phyloP scores from a whole-genome alignment of 306 rosid species.

The Sphenostylis stenocarpa region DNA sequence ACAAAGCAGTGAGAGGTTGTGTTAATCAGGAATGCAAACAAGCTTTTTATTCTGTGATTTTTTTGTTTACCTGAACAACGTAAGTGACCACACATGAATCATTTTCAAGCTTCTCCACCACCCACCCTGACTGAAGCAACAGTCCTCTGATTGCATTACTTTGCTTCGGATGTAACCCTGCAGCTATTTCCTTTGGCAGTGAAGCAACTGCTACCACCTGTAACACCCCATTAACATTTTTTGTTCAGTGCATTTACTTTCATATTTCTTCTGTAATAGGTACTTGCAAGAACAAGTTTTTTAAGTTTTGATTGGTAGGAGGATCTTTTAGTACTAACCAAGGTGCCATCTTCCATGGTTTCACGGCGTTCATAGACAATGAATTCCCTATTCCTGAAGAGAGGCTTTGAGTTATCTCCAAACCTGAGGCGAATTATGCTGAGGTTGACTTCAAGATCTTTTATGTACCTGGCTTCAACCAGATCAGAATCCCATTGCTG shows the following conservation, averaged over 20 bases:
- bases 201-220: slow-evolving; percentile 96
- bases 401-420: slow-evolving; percentile 84
- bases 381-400: slow-evolving; percentile 78
- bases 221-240: neutral
- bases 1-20: no score
- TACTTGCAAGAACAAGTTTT: no score
- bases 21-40: neutral
- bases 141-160: slow-evolving; percentile 83
- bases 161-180: slow-evolving; percentile 81
- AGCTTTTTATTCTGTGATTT: neutral
- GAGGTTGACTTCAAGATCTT: slow-evolving; percentile 69
- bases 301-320: neutral
- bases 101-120: slow-evolving; percentile 78
- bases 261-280: no score
- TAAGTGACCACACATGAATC: slow-evolving; percentile 77
- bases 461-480: slow-evolving; percentile 81
- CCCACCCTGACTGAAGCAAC: slow-evolving; percentile 88
- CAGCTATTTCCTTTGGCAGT: slow-evolving; percentile 87
- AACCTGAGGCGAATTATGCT: slow-evolving; percentile 79
- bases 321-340: slow-evolving; percentile 52
- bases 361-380: slow-evolving; percentile 85
- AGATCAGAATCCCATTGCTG: slow-evolving; percentile 97
- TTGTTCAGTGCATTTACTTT: no score
- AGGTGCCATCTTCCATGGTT: slow-evolving; percentile 90
- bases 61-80: slow-evolving; percentile 71